Conservation (phyloP, 371 early-diverging fungal genomes). For the Actinomucor elegans region DNA sequence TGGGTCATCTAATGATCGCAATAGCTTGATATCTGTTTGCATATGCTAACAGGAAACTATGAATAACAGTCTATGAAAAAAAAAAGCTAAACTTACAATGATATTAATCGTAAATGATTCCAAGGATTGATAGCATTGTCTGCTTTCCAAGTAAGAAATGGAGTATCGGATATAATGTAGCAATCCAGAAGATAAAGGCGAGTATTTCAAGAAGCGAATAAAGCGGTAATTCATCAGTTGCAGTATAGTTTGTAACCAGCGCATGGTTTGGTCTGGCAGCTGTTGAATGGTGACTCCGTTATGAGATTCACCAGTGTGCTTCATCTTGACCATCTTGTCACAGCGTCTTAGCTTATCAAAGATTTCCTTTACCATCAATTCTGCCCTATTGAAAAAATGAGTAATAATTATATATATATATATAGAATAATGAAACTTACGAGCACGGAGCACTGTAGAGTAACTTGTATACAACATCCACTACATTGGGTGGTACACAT, state of each 20-base stretch:
- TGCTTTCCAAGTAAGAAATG: constrained; percentile 59
- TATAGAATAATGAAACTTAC: constrained; percentile 38
- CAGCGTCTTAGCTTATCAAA: constrained; percentile 74
- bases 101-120: constrained; percentile 67
- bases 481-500: constrained; percentile 76
- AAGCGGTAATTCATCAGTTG: constrained; percentile 77
- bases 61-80: too few species aligned
- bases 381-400: constrained; percentile 37
- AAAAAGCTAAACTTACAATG: constrained; percentile 43
- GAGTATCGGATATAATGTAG: constrained; percentile 67
- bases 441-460: constrained; percentile 80
- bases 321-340: constrained; percentile 59
- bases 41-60: too few species aligned
- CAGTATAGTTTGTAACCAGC: constrained; percentile 77
- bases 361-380: constrained; percentile 74
- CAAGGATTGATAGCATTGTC: constrained; percentile 64
- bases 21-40: constrained; percentile 60
- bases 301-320: constrained; percentile 16
- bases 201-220: constrained; percentile 51
- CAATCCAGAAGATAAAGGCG: constrained; percentile 48
- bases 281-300: constrained; percentile 13
- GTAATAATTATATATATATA: not conserved
- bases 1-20: constrained; percentile 60
- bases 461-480: constrained; percentile 77
- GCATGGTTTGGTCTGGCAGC: constrained; percentile 56